Conservation (phyloP, 768 basidiomycete species). For the Amanita phalloides region DNA sequence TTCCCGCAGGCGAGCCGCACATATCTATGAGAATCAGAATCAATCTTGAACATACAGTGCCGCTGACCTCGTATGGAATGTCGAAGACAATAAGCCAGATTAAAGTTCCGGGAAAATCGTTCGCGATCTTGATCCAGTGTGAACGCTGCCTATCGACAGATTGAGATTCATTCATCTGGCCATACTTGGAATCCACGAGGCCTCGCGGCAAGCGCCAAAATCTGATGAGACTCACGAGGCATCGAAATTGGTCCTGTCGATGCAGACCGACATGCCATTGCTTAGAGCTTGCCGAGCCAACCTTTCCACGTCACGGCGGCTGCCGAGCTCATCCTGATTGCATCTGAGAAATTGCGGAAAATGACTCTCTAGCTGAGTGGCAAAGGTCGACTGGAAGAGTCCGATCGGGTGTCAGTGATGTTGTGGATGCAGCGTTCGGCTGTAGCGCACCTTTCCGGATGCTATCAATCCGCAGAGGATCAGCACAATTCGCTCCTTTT, state of each 20-base stretch:
- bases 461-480: slow-evolving; percentile 68
- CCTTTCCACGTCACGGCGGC: slow-evolving; percentile 52
- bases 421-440: background rate
- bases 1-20: slow-evolving; percentile 45
- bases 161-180: background rate
- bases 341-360: slow-evolving; percentile 58
- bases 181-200: background rate
- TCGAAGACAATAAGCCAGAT: slow-evolving; percentile 74
- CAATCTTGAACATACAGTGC: slow-evolving; percentile 12
- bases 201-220: slow-evolving; percentile 7
- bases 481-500: slow-evolving; percentile 41
- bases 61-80: slow-evolving; percentile 55
- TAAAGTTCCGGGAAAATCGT: slow-evolving; percentile 47
- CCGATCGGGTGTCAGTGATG: background rate
- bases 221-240: slow-evolving; percentile 34
- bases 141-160: slow-evolving; percentile 44
- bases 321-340: slow-evolving; percentile 75
- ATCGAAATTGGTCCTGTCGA: slow-evolving; percentile 75
- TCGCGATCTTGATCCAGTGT: slow-evolving; percentile 68
- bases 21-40: slow-evolving; percentile 31
- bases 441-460: slow-evolving; percentile 50
- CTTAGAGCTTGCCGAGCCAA: slow-evolving; percentile 40
- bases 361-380: slow-evolving; percentile 51
- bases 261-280: slow-evolving; percentile 61
- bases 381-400: slow-evolving; percentile 45